phyloP scores from a whole-genome alignment of 1,139 yeast genomes.

The Kluyveromyces sp. region DNA sequence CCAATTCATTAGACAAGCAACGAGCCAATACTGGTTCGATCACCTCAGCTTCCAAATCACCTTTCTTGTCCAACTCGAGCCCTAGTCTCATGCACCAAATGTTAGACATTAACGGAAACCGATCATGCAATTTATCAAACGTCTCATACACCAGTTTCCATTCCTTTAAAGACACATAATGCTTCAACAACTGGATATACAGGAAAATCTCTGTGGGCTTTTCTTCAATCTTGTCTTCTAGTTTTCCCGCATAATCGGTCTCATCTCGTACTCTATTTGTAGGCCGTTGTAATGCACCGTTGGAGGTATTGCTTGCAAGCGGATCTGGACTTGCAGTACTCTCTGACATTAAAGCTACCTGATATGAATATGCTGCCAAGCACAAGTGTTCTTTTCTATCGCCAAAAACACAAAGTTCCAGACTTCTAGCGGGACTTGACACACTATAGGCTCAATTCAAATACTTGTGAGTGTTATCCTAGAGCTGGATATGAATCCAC shows the following conservation, averaged over 20 bases:
- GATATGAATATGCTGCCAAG: neutral
- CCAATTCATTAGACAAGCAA: constrained; percentile 27
- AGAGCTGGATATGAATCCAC: neutral
- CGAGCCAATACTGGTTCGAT: constrained; percentile 27
- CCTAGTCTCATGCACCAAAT: constrained; percentile 72
- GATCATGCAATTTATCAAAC: constrained; percentile 54
- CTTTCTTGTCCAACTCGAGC: constrained; percentile 61
- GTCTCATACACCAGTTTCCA: constrained; percentile 54
- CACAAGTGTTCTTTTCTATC: neutral
- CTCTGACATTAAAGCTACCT: constrained; percentile 2
- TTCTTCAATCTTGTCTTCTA: constrained; percentile 53
- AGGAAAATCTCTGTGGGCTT: constrained; percentile 50
- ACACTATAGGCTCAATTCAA: neutral
- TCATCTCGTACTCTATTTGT: constrained; percentile 11
- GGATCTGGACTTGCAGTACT: constrained; percentile 14
- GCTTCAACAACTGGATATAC: constrained; percentile 54
- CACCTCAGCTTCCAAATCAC: constrained; percentile 47
- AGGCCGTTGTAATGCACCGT: constrained; percentile 10
- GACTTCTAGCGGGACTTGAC: too few relatives aligned
- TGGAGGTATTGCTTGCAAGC: constrained; percentile 7
- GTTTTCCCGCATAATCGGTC: constrained; percentile 21
- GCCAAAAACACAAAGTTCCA: too few relatives aligned
- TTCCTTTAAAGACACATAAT: constrained; percentile 50
- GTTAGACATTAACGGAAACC: constrained; percentile 58
- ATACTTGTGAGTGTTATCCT: neutral